Evolutionary conservation across 352 stramenopile genomes (phyloP).

Genomic region (Phytophthora colocasiae): DNA sequence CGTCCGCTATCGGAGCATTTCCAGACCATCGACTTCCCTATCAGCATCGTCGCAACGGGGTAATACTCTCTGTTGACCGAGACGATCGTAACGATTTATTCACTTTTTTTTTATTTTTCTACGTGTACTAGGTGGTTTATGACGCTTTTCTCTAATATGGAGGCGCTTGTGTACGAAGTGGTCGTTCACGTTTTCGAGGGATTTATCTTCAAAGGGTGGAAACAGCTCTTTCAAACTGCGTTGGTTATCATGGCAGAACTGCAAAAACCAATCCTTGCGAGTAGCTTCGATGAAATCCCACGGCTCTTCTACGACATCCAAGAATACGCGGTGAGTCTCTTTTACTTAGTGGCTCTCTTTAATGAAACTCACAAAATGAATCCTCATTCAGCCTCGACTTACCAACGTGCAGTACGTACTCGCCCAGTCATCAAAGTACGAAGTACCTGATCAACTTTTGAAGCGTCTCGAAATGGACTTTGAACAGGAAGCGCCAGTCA

Average conservation of each 20-base stretch:
- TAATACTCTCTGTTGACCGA: constrained; percentile 20
- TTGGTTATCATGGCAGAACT: constrained; percentile 60
- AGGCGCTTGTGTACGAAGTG: constrained; percentile 66
- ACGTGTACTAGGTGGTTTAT: constrained; percentile 71
- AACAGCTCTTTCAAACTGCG: constrained; percentile 70
- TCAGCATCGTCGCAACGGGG: constrained; percentile 75
- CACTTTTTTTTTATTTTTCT: constrained; percentile 5
- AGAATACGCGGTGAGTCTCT: constrained; percentile 55
- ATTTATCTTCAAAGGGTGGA: constrained; percentile 79
- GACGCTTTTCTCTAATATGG: constrained; percentile 83
- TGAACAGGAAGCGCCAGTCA: constrained; percentile 21
- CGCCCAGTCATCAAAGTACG: constrained; percentile 37
- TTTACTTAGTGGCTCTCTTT: too few relatives aligned
- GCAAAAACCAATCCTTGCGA: constrained; percentile 62
- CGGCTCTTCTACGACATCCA: constrained; percentile 81
- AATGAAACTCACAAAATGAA: neutral
- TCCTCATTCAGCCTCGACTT: constrained; percentile 38
- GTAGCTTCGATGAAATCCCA: constrained; percentile 75
- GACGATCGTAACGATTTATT: neutral
- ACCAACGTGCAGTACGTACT: constrained; percentile 34
- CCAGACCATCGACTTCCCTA: constrained; percentile 63
- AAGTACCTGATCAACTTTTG: constrained; percentile 47
- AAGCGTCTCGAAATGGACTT: constrained; percentile 42
- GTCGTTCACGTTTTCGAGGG: constrained; percentile 69
- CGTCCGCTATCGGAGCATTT: constrained; percentile 56